Conservation (phyloP, 441 rosid species). For the Pelargonium fulgidum region DNA sequence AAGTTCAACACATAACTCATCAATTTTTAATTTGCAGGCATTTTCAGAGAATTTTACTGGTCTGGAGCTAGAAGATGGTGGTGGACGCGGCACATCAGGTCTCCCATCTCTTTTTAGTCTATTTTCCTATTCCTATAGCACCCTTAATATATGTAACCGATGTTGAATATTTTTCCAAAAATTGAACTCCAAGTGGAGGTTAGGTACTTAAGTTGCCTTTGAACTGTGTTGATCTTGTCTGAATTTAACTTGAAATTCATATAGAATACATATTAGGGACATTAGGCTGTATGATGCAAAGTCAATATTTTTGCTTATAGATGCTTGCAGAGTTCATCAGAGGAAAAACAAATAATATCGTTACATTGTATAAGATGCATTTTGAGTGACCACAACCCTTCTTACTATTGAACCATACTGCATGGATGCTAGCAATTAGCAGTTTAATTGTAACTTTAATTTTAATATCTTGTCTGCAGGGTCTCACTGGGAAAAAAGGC, state of each 20-base stretch:
- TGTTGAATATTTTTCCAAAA: not conserved
- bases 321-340: not conserved
- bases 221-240: not conserved
- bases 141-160: not conserved
- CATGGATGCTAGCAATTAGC: not conserved
- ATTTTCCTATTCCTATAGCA: not conserved
- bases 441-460: conserved; percentile 12
- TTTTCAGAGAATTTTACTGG: conserved; percentile 92
- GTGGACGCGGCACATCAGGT: conserved; percentile 99
- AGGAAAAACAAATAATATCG: not conserved
- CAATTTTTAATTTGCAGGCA: conserved; percentile 47
- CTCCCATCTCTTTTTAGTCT: conserved; percentile 14
- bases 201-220: not conserved
- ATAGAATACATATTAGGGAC: not conserved
- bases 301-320: not conserved
- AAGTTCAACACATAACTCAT: conserved; percentile 17
- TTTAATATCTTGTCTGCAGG: conserved; percentile 38
- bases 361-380: not conserved
- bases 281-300: not conserved
- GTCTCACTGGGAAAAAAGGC: conserved; percentile 99
- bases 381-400: not conserved
- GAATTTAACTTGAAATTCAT: not conserved
- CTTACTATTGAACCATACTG: not conserved
- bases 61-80: conserved; percentile 98
- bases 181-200: not conserved